Evolutionary conservation across 1,284 basidiomycete species (phyloP), one percentile per base, ranked within the genome.

Genomic region (Apiotrichum veenhuisii): DNA sequence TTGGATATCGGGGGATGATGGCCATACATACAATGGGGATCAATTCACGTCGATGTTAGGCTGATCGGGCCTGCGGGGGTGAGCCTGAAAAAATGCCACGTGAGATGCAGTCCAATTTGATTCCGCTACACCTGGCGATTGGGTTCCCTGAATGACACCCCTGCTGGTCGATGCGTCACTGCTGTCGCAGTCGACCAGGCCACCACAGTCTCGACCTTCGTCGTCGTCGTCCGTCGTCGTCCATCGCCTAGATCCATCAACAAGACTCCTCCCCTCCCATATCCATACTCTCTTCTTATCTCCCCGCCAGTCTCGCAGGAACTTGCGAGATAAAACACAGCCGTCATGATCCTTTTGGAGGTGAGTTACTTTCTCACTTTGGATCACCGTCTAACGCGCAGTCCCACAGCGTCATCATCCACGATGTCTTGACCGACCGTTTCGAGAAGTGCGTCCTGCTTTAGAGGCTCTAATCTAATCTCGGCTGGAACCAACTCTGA

Each of bases 331-430:
- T 12, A 23, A 30, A 36, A 20, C 22, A 20, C 22, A 27, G n/a
- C 23, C 64, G 71, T 46, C 46, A 87, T 87, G 86, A 87, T 87
- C 66, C 79, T 87, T 36, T 82, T 87, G 71, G 86, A 87, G 80
- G 86, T 85, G 63, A 55, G 80, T 64, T 36, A 8, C 11, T n/a
- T 11, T 26, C n/a, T n/a, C n/a, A 2, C 18, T n/a, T 2, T 3
- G 9, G 2, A 5, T 10, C 23, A 2, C 22, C 41, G 2, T 23
- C 33, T 52, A 22, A 34, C 38, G 20, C 34, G 25, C 67, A 94
- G 89, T 81, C 90, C 42, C 88, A 93, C 73, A 95, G 90, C 80
- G 85, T 89, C 67, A 92, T 97, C 78, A 95, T 98, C 67, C 86
- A 90, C 72, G 89, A 88, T 50, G 91, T 94, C 44, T 81, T 98